These are phyloP conservation scores for Immersiella caudata DNA, from an alignment of 495 filamentous ascomycete genomes.

Conservation along the genomic window DNA sequence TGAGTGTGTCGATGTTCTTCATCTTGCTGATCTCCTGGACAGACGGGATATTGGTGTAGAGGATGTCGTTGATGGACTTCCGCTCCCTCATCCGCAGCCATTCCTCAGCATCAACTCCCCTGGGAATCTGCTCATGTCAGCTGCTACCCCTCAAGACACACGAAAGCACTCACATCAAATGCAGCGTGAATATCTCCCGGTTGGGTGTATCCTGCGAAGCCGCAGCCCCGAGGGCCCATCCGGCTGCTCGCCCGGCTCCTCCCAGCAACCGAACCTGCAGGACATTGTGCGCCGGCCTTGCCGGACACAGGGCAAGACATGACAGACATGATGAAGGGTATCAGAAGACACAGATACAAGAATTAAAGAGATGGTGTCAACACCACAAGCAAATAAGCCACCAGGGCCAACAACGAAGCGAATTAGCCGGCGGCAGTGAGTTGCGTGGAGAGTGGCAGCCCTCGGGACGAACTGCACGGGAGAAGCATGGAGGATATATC, in stretches of 20 bases:
- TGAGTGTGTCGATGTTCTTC: conserved; percentile 49
- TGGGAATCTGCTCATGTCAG: conserved; percentile 36
- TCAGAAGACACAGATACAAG: neutral
- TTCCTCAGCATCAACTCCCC: conserved; percentile 40
- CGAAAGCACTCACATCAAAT: conserved; percentile 37
- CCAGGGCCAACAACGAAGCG: conserved; percentile 17
- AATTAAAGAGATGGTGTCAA: neutral
- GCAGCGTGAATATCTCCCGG: conserved; percentile 42
- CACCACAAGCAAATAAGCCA: neutral
- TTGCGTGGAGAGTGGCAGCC: neutral
- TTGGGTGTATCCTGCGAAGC: conserved; percentile 40
- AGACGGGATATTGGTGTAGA: conserved; percentile 40
- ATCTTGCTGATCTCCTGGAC: conserved; percentile 36
- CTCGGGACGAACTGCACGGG: neutral
- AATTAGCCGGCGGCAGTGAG: conserved; percentile 2
- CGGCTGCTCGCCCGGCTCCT: conserved; percentile 32
- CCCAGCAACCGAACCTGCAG: conserved; percentile 30
- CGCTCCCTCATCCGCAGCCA: conserved; percentile 43
- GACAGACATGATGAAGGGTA: conserved; percentile 22
- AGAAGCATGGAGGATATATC: conserved; percentile 6
- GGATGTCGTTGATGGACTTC: conserved; percentile 44
- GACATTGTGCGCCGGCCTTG: conserved; percentile 30
- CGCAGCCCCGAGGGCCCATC: conserved; percentile 40
- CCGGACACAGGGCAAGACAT: conserved; percentile 36
- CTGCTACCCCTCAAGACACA: neutral